Evolutionary conservation across 2,329 filamentous ascomycete genomes (phyloP), one percentile per base, ranked within the genome.

Genomic region (Leptoxyphium fumago): DNA sequence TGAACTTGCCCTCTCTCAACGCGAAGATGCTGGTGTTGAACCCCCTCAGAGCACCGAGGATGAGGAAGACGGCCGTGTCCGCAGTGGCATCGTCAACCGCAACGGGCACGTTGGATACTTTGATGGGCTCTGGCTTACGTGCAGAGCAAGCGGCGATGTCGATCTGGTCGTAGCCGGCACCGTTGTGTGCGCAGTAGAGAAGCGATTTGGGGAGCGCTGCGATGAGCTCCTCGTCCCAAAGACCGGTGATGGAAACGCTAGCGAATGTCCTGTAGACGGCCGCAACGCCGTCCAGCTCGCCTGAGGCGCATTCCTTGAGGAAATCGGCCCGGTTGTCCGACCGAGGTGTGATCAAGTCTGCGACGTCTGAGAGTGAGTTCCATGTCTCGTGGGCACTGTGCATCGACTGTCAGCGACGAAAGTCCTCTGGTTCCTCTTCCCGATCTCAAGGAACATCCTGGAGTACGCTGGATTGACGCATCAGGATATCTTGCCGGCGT

Each of bases 151-250:
- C 80, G 40, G 73, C 61, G 8, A 88, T 70, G 60, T 88, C 80
- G 49, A 93, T 71, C 61, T 87, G 81, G 61, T 94, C 86, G 64
- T 94, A 94, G 32, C 87, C 87, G 45, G 86, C 84, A 48, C 84
- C 66, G 50, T 67, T 67, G 49, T 69, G 64, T 38, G 59, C 59
- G 38, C 68, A 53, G 46, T 65, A 69, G 42, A 55, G 57, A 43
- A 68, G 50, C 43, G 47, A 61, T 40, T 57, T 50, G 15, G 64
- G 64, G 8, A 67, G 50, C 2, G 62, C 70, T 38, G 69, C 61
- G 30, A 88, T 63, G n/a, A 91, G 62, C 60, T 85, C 82, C 39
- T 70, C 70, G 58, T 93, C 82, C 48, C 91, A 66, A 15, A 67
- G 63, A 2, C 86, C 86, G 0, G 84, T 89, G 45, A 80, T 68